Evolutionary conservation across 2,329 filamentous ascomycete species (phyloP), one percentile per base, ranked within the genome.

Genomic region (Aspergillus intermedius): DNA sequence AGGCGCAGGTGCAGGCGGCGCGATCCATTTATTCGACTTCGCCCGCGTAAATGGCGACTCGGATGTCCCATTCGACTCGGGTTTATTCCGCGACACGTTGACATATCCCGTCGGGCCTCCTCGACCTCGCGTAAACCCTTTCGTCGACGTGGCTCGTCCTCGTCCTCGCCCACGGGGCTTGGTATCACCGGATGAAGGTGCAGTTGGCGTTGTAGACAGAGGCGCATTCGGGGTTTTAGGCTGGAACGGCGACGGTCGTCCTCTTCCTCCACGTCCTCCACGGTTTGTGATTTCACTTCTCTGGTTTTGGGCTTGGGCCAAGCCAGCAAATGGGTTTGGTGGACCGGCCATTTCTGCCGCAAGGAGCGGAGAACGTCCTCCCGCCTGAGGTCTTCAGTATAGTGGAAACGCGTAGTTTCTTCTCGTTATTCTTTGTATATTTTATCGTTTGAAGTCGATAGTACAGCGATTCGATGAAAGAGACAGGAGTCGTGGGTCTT

Each of bases 271-370:
- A 23, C 47, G 42, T 22, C 34, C 42, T 25, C 19, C 34, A 15
- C 42, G 19, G 32, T 28, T 32, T 13, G 37, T 5, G 44, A 54
- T 52, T 44, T 58, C 62, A 52, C 56, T 55, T 49, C 54, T 59
- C 50, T 64, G 63, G 17, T 19, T 21, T 40, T 40, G 37, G 15
- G 37, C 17, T 21, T 40, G 37, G 37, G 47, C 54, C 54, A 28
- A 58, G 45, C 52, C 54, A 49, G 54, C 49, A 53, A 63, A 64
- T 40, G 62, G 57, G 48, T 60, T 64, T 39, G 61, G 55, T 37
- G 62, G 59, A 50, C 57, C 57, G 51, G 61, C 59, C 64, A 67
- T 67, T 9, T 47, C 54, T 64, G 57, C 55, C 60, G 58, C 53
- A 42, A 48, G 49, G 43, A 58, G 57, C 58, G 55, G 52, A 46